A percentile compares a stretch with the other conserved stretches of the same genome.
Conservation (phyloP, 306 rosid species). For the Inga laurina region DNA sequence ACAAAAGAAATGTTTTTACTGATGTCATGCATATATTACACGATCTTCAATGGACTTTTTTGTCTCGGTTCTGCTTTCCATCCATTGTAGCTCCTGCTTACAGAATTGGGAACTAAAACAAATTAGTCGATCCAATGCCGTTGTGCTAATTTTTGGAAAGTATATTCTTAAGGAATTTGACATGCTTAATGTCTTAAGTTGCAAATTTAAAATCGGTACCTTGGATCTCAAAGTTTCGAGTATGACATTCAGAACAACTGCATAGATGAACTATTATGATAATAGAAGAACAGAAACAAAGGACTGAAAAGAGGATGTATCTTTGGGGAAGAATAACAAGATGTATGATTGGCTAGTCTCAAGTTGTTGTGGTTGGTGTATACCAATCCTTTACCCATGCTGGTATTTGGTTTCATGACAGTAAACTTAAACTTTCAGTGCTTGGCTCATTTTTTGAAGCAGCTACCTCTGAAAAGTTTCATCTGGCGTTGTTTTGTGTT, state of each 20-base stretch:
- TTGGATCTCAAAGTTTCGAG: slow-evolving; percentile 5
- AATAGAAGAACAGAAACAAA: background rate
- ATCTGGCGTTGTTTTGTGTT: background rate
- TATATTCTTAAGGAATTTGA: background rate
- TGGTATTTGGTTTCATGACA: background rate
- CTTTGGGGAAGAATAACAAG: slow-evolving; percentile 20
- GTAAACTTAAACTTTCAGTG: background rate
- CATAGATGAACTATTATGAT: slow-evolving; percentile 6
- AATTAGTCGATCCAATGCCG: background rate
- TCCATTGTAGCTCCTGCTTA: background rate
- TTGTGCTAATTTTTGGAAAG: slow-evolving; percentile 1
- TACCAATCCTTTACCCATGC: background rate
- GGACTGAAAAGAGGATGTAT: slow-evolving; percentile 12
- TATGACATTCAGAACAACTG: background rate
- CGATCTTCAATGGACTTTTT: background rate
- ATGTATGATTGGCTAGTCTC: slow-evolving; percentile 23
- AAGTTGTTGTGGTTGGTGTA: background rate
- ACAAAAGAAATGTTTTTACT: background rate
- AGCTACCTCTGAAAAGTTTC: background rate
- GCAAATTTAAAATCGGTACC: background rate
- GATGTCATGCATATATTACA: background rate
- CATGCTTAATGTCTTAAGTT: background rate
- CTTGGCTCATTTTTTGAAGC: slow-evolving; percentile 26
- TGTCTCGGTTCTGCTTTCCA: background rate
- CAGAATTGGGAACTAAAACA: slow-evolving; percentile 7